These are phyloP conservation scores for Lichtheimia hyalospora DNA, from an alignment of 371 early-diverging fungal species.

Conservation along the genomic window DNA sequence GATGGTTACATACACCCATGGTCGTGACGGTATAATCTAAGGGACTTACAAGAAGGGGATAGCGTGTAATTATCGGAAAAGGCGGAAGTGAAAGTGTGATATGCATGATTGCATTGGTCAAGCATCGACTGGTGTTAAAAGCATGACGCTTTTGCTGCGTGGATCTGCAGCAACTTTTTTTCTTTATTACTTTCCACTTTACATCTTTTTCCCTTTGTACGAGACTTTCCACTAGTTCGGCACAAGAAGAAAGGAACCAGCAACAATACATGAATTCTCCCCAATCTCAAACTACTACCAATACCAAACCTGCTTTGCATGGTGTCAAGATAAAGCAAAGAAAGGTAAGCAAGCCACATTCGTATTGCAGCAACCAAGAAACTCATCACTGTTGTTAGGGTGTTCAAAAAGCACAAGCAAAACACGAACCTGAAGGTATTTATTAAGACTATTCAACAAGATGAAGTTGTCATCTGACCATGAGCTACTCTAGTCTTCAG, in stretches of 20 bases:
- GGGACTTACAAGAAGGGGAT: too few relatives aligned
- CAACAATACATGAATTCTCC: slow-evolving; percentile 54
- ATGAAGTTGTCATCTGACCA: neutral
- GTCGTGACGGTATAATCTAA: too few relatives aligned
- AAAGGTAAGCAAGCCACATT: slow-evolving; percentile 47
- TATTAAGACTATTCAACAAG: neutral
- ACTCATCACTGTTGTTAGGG: slow-evolving; percentile 42
- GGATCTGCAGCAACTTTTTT: too few relatives aligned
- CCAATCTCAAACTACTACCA: slow-evolving; percentile 55
- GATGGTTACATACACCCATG: too few relatives aligned
- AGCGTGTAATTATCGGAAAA: too few relatives aligned
- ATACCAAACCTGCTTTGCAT: slow-evolving; percentile 72
- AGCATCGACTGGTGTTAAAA: too few relatives aligned
- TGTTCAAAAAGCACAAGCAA: slow-evolving; percentile 82
- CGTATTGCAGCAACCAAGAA: neutral
- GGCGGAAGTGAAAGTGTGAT: too few relatives aligned
- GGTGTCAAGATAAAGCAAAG: slow-evolving; percentile 83
- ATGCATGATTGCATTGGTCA: too few relatives aligned
- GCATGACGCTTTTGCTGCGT: too few relatives aligned
- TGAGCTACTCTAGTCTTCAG: slow-evolving; percentile 57
- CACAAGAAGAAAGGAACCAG: slow-evolving; percentile 13
- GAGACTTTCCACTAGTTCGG: neutral
- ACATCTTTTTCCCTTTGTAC: too few relatives aligned
- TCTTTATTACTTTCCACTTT: too few relatives aligned
- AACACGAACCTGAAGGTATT: slow-evolving; percentile 81